Evolutionary conservation across 2,329 filamentous ascomycete species (phyloP).

Genomic region (Hypoxylon rubiginosum): DNA sequence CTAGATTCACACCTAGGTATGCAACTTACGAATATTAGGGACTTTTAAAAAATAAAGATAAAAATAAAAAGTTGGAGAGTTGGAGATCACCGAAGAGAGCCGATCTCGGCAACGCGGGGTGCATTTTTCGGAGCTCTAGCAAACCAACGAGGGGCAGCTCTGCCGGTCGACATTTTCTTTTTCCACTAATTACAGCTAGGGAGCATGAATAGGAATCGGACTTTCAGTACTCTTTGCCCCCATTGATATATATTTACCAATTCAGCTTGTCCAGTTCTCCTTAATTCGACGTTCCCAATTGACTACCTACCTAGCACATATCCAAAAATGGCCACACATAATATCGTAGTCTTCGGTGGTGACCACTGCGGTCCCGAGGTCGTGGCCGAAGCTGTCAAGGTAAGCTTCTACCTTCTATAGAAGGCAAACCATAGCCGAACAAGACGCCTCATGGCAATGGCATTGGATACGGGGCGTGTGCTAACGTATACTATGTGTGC

Average conservation of each 20-base stretch:
- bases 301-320: no score
- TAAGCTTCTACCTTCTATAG: constrained; percentile 59
- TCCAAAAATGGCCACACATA: constrained; percentile 73
- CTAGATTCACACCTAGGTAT: background rate
- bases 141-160: constrained; percentile 41
- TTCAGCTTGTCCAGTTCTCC: background rate
- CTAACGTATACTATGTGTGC: constrained; percentile 10
- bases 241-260: background rate
- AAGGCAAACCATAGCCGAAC: background rate
- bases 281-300: background rate
- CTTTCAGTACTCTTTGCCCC: background rate
- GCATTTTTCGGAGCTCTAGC: constrained; percentile 26
- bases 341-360: constrained; percentile 84
- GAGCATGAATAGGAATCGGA: background rate
- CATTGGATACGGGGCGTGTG: background rate
- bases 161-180: constrained; percentile 22
- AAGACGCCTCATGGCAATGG: background rate
- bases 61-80: no score
- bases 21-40: background rate
- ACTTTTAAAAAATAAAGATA: background rate
- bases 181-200: background rate
- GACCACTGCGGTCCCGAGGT: constrained; percentile 93
- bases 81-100: constrained; percentile 8
- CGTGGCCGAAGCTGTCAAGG: constrained; percentile 87
- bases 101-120: constrained; percentile 43